phyloP scores from a whole-genome alignment of 192 early-diverging fungal species.

The Linnemannia schmuckeri region DNA sequence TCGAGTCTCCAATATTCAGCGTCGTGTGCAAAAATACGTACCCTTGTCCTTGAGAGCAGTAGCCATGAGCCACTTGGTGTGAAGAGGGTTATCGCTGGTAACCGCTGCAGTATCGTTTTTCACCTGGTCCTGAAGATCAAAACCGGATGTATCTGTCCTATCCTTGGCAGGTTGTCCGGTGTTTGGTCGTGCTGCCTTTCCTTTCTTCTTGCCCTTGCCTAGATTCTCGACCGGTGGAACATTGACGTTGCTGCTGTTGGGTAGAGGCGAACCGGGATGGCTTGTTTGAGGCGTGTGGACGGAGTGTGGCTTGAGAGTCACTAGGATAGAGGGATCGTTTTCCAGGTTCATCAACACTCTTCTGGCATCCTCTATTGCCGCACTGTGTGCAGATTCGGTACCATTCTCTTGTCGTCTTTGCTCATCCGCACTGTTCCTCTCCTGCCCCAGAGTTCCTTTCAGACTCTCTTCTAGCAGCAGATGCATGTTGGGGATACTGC shows the following conservation, averaged over 20 bases:
- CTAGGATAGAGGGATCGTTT: slow-evolving; percentile 35
- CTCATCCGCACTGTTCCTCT: neutral
- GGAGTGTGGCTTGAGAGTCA: slow-evolving; percentile 24
- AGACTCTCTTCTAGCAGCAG: slow-evolving; percentile 41
- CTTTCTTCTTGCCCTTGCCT: slow-evolving; percentile 5
- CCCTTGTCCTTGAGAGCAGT: slow-evolving; percentile 52
- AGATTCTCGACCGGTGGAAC: neutral
- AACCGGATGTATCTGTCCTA: neutral
- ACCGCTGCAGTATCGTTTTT: slow-evolving; percentile 13
- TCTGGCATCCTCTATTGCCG: slow-evolving; percentile 13
- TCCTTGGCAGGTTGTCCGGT: neutral
- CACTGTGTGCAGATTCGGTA: neutral
- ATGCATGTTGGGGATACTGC: slow-evolving; percentile 29
- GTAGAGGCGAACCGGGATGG: slow-evolving; percentile 9
- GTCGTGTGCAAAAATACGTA: neutral
- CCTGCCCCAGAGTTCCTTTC: slow-evolving; percentile 8
- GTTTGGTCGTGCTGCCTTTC: neutral
- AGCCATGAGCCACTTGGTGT: slow-evolving; percentile 56
- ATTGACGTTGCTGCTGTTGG: neutral
- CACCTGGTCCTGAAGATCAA: slow-evolving; percentile 1
- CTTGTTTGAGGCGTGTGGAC: slow-evolving; percentile 4
- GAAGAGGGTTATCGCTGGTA: slow-evolving; percentile 48
- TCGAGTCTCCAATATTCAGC: neutral
- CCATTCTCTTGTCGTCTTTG: neutral
- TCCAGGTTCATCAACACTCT: slow-evolving; percentile 26